Percentiles rank a stretch among this genome's conserved stretches.
phyloP scores from a whole-genome alignment of 768 basidiomycete genomes.

The Mycena chlorophos region DNA sequence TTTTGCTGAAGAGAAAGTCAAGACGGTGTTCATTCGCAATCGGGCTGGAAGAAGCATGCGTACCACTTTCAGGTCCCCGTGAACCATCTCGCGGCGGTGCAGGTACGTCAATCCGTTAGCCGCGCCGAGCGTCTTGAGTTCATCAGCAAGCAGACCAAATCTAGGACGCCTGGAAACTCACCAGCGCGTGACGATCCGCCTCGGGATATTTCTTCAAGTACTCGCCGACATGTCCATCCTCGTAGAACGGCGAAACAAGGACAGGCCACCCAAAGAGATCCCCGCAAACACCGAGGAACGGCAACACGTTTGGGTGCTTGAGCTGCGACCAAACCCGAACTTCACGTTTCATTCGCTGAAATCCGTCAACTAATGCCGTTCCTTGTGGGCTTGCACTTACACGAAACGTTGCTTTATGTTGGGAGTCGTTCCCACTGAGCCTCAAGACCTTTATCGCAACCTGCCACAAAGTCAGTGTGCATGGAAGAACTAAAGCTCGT shows the following conservation, averaged over 20 bases:
- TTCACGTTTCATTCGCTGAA: constrained; percentile 9
- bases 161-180: neutral
- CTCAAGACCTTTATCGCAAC: constrained; percentile 12
- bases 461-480: neutral
- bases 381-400: neutral
- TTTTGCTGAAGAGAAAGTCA: constrained; percentile 9
- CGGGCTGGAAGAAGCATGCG: neutral
- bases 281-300: constrained; percentile 16
- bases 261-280: constrained; percentile 8
- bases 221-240: constrained; percentile 10
- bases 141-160: neutral
- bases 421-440: constrained; percentile 4
- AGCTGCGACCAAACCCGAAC: constrained; percentile 9
- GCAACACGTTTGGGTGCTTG: constrained; percentile 9
- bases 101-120: constrained; percentile 3
- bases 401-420: constrained; percentile 1
- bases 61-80: constrained; percentile 14
- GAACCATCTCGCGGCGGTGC: neutral
- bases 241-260: constrained; percentile 15
- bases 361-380: neutral
- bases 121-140: neutral
- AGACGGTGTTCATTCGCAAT: neutral
- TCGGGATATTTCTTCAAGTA: constrained; percentile 6
- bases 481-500: neutral
- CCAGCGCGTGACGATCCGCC: constrained; percentile 1